These are phyloP conservation scores for Voacanga thouarsii DNA, from an alignment of 257 asterid species.

Conservation along the genomic window DNA sequence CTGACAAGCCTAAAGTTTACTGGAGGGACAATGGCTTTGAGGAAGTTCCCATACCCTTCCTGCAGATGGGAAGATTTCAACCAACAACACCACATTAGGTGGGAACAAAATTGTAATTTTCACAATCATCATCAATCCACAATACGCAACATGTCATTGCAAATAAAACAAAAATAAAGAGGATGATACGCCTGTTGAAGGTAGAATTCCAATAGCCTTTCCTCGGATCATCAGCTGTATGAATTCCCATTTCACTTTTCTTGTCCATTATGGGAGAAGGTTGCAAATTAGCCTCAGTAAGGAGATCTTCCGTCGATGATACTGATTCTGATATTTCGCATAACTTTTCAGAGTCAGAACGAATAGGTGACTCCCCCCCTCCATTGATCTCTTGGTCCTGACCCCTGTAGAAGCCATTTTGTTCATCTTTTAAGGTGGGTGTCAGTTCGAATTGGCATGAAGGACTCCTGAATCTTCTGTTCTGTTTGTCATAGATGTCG, in stretches of 20 bases:
- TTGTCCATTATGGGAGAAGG: conserved; percentile 23
- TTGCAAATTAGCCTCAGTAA: conserved; percentile 28
- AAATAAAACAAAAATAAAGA: conserved; percentile 18
- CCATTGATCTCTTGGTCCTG: conserved; percentile 17
- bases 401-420: conserved; percentile 25
- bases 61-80: too few species aligned
- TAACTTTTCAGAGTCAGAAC: conserved; percentile 26
- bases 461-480: conserved; percentile 45
- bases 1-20: too few species aligned
- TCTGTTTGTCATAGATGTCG: conserved; percentile 35
- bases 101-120: conserved; percentile 50
- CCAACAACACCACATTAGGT: conserved; percentile 37
- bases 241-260: conserved; percentile 20
- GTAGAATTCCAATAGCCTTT: conserved; percentile 18
- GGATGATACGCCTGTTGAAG: conserved; percentile 18
- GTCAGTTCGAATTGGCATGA: conserved; percentile 34
- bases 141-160: conserved; percentile 25
- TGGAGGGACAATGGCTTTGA: too few species aligned
- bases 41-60: too few species aligned
- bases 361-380: conserved; percentile 25
- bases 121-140: conserved; percentile 39
- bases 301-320: conserved; percentile 57
- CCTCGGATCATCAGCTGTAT: conserved; percentile 13
- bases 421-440: conserved; percentile 35
- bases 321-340: conserved; percentile 53